A percentile compares a stretch with the other conserved stretches of the same genome.
phyloP scores from a whole-genome alignment of 2,329 filamentous ascomycete genomes.

The Gyromitra esculenta region DNA sequence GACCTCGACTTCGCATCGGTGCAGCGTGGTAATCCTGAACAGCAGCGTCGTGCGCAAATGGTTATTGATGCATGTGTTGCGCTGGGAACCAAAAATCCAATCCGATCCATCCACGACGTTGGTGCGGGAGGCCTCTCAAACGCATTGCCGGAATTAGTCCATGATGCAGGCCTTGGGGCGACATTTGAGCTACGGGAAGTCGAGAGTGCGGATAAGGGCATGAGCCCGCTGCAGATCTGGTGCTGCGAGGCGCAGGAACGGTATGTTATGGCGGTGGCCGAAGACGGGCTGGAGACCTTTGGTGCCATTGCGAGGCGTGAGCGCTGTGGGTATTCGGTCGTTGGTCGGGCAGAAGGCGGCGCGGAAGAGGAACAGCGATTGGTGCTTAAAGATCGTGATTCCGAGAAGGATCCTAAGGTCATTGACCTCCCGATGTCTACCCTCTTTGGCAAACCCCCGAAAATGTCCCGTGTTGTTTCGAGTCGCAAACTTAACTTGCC shows the following conservation, averaged over 20 bases:
- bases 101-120: slow-evolving; percentile 97
- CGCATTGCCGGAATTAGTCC: slow-evolving; percentile 86
- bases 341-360: slow-evolving; percentile 76
- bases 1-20: slow-evolving; percentile 97
- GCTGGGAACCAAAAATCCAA: slow-evolving; percentile 84
- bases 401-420: slow-evolving; percentile 75
- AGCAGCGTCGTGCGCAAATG: slow-evolving; percentile 94
- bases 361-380: slow-evolving; percentile 76
- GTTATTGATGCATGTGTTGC: slow-evolving; percentile 95
- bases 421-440: slow-evolving; percentile 91
- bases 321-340: slow-evolving; percentile 89
- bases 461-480: slow-evolving; percentile 77
- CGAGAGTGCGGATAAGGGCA: slow-evolving; percentile 86
- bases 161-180: slow-evolving; percentile 90
- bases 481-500: slow-evolving; percentile 74
- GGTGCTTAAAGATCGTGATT: slow-evolving; percentile 82
- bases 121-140: slow-evolving; percentile 89
- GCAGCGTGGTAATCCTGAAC: slow-evolving; percentile 95
- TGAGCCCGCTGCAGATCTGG: slow-evolving; percentile 98
- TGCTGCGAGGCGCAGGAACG: slow-evolving; percentile 97
- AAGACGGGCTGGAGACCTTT: slow-evolving; percentile 78
- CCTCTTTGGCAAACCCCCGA: slow-evolving; percentile 87
- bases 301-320: slow-evolving; percentile 78
- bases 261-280: slow-evolving; percentile 89
- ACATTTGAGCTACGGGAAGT: slow-evolving; percentile 94